Evolutionary conservation across 768 basidiomycete genomes (phyloP), one percentile per base, ranked within the genome.

Genomic region (Rhodotorula diobovata): DNA sequence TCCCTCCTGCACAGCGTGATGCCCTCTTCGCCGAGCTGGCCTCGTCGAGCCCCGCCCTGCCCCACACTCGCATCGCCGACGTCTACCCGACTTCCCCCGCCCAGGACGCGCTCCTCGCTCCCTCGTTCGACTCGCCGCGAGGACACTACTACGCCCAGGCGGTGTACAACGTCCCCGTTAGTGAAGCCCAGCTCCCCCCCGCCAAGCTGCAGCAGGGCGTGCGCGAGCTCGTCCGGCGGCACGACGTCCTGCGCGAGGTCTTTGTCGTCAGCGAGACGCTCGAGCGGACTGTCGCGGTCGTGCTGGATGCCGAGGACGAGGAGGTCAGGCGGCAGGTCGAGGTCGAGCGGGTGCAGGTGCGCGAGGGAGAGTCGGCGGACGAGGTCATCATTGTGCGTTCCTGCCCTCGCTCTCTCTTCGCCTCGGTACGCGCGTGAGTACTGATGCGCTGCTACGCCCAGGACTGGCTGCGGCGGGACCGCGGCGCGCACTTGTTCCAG

Each of bases 111-210:
- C 60, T 75, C 32, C 70, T 75, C 61, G 67, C 67, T 0, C 67
- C 73, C 11, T 68, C 67, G n/a, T 61, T 69, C 56, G 70, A 71
- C 35, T 71, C 73, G 28, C 58, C 60, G 0, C 43, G 53, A 15
- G 70, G 66, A 2, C 70, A 71, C 54, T 75, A 75, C 67, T 75
- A 68, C 61, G 73, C 73, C 3, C 73, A 75, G 34, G 73, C 73
- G 0, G 32, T 75, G 37, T 75, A 75, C 61, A 23, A 34, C 15
- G 64, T 75, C 39, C 57, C 48, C 5, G 18, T n/a, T 1, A 2
- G 6, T 2, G 34, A 5, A 4, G 34, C 20, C 16, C 37, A 51
- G 18, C 25, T 75, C n/a, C 34, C 57, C 20, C 21, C 37, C 28
- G 67, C 65, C 2, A 45, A 34, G 39, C 51, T 75, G 51, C 60